Evolutionary conservation across 164 flowering plant genomes (phyloP), one percentile per base, ranked within the genome.

Genomic region (Macadamia integrifolia): DNA sequence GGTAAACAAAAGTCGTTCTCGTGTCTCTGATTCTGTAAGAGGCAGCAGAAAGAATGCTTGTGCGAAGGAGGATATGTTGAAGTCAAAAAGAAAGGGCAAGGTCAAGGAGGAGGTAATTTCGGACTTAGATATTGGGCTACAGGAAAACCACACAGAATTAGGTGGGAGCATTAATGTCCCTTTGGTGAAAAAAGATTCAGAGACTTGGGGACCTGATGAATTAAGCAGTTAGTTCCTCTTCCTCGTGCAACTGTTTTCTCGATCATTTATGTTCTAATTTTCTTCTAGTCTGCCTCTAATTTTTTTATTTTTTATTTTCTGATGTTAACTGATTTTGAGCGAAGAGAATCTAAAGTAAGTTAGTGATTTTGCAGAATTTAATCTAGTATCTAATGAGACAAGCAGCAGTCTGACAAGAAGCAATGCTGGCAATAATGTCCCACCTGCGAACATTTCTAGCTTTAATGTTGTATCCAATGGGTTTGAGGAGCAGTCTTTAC

Each of bases 1-100:
- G 77, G 48, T 11, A 29, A 75, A 63, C 68, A 83, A 85, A 69
- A 56, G 69, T 53, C 77, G 71, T 66, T 76, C 82, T 50, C 74
- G 71, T 53, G 60, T 56, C 60, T 67, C 81, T 68, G 72, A 68
- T 61, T 56, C 77, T 50, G 72, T 71, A 9, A 74, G 60, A 53
- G 53, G 70, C 60, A 66, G 59, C 65, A 76, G 67, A 74, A 71
- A 66, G 65, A 78, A 66, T 71, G 67, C 76, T 60, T 52, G 67
- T 60, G 72, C 56, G 74, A 74, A 70, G 46, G 72, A 61, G 44
- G 58, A n/a, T 15, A 64, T 62, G 32, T 40, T 6, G 53, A 82
- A 81, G 67, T 70, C 77, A 18, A 62, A 44, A 55, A 57, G 56
- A 32, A 76, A 75, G 74, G 68, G 58, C 29, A 70, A 81, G 66